Conservation (phyloP, 495 filamentous ascomycete genomes). For the Aspergillus avenaceus region DNA sequence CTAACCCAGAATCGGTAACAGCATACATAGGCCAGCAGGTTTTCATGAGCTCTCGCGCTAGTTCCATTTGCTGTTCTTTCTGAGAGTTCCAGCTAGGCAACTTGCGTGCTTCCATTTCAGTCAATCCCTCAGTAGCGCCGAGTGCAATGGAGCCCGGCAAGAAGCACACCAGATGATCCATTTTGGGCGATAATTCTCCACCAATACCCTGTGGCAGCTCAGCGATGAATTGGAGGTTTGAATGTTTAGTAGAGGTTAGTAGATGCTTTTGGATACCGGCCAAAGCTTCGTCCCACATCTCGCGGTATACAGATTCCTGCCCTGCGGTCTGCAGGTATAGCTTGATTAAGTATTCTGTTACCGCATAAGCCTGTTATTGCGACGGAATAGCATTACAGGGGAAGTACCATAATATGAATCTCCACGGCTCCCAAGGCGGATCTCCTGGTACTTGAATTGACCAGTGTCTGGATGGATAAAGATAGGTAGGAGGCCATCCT, state of each 20-base stretch:
- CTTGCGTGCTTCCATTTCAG: conserved; percentile 61
- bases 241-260: conserved; percentile 68
- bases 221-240: conserved; percentile 70
- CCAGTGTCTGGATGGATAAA: conserved; percentile 68
- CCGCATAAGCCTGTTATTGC: neutral
- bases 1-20: conserved; percentile 70
- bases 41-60: conserved; percentile 76
- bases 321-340: conserved; percentile 79
- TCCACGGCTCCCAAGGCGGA: conserved; percentile 79
- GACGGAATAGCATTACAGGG: neutral
- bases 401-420: conserved; percentile 70
- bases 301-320: conserved; percentile 68
- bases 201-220: conserved; percentile 68
- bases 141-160: conserved; percentile 84
- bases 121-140: conserved; percentile 66
- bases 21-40: conserved; percentile 93
- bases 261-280: conserved; percentile 76
- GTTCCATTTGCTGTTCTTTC: conserved; percentile 69
- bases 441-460: conserved; percentile 65
- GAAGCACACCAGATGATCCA: conserved; percentile 94
- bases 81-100: conserved; percentile 57
- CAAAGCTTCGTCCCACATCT: conserved; percentile 81
- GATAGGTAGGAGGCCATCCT: conserved; percentile 77
- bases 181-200: conserved; percentile 64
- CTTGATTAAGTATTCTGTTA: conserved; percentile 74